A percentile compares a stretch with the other conserved stretches of the same genome.
Evolutionary conservation across 352 stramenopile species (phyloP).

Genomic region (Sclerospora graminicola): DNA sequence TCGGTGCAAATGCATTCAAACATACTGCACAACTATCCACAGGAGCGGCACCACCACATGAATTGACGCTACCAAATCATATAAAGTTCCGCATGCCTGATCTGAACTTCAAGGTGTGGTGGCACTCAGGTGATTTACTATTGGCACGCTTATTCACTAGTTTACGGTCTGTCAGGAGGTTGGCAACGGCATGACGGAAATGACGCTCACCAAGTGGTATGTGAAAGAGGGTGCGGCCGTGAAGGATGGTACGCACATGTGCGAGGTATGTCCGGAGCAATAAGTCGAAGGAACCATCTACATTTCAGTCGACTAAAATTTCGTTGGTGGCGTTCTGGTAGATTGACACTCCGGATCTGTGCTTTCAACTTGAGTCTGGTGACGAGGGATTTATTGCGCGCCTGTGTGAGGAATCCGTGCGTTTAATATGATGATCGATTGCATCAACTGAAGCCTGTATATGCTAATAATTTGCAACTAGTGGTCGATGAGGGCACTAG

Average conservation of each 20-base stretch:
- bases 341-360: conserved; percentile 81
- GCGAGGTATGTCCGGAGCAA: conserved; percentile 33
- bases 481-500: conserved; percentile 48
- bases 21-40: conserved; percentile 5
- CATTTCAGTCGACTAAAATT: conserved; percentile 1
- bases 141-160: background rate
- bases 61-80: conserved; percentile 41
- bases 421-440: background rate
- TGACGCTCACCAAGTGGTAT: conserved; percentile 74
- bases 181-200: conserved; percentile 33
- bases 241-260: conserved; percentile 62
- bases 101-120: conserved; percentile 63
- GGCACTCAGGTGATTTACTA: background rate
- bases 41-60: background rate
- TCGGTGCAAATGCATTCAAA: background rate
- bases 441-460: conserved; percentile 2
- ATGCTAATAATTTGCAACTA: conserved; percentile 9
- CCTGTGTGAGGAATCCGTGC: conserved; percentile 35
- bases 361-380: conserved; percentile 66
- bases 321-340: conserved; percentile 7
- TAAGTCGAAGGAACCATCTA: background rate
- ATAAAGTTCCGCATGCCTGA: conserved; percentile 85
- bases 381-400: conserved; percentile 74
- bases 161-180: conserved; percentile 29
- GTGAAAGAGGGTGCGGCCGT: conserved; percentile 50